Base-by-base conservation (phyloP, 805 yeast species). In the Metschnikowia dekortorum region DNA sequence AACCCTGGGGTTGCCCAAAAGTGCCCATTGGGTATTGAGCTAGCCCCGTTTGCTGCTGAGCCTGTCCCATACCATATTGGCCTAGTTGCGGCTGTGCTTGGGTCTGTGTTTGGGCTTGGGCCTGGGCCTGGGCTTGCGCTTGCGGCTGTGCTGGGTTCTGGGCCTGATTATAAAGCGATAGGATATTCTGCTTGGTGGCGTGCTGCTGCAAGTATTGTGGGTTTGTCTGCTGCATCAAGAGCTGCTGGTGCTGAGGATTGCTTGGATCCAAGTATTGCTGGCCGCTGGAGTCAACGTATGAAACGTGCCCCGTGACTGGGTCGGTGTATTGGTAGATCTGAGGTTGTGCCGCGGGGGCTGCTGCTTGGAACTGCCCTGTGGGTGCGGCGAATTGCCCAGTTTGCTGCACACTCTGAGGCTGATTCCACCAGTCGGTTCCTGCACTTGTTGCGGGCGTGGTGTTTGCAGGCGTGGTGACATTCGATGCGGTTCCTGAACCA, bases 261-360 rank as follows among this genome's bases (percentile, higher is more conserved):
- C 44, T 52, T 26, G 61, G 59, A 33, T 57, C 61, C 42, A 56
- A 49, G 38, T 57, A 57, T 59, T 84, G 87, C 58, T 85, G 89
- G 2, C 85, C 85, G 41, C 78, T 81, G 9, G 83, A 76, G 59
- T 86, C 91, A 34, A 85, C 79, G 58, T 85, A 86, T 33, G 79
- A 75, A 4, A 84, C 66, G 44, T 81, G 77, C 10, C 92, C 91
- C 0, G 89, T 84, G 7, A 77, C 70, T 2, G 90, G 89, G 58
- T 86, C 91, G 18, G 84, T 74, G 61, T 82, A 86, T 60, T 85
- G 92, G 58, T 69, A 85, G 66, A 74, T 82, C 64, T 72, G 85
- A 47, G 65, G 79, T 68, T 47, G 51, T 50, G 35, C 69, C 61
- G 51, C 60, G 7, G 56, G 61, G 9, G 60, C 26, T 6, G 39